Percentiles rank a stretch among this genome's conserved stretches.
Conservation (phyloP, 768 basidiomycete genomes). For the Hygrocybe punicea region DNA sequence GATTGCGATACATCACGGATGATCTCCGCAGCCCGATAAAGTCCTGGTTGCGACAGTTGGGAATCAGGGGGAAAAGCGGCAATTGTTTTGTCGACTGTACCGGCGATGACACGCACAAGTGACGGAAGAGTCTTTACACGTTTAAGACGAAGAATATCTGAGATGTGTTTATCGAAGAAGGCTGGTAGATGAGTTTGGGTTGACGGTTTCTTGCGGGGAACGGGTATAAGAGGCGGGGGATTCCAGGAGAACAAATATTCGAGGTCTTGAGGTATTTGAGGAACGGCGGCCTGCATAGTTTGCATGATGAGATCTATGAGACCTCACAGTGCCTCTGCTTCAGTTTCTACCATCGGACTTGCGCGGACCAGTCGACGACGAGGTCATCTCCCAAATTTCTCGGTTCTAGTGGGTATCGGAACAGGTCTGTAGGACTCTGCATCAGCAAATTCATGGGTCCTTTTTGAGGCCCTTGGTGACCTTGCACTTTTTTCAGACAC, state of each 20-base stretch:
- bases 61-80: not conserved
- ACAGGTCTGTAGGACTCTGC: slow-evolving; percentile 54
- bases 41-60: slow-evolving; percentile 2
- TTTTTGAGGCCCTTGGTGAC: no score
- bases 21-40: no score
- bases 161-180: slow-evolving; percentile 12
- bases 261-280: no score
- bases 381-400: slow-evolving; percentile 78
- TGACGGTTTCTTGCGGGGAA: not conserved
- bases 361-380: slow-evolving; percentile 81
- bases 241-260: slow-evolving; percentile 9
- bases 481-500: no score
- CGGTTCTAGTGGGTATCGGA: slow-evolving; percentile 86
- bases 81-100: slow-evolving; percentile 7
- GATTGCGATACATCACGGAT: no score
- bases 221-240: slow-evolving; percentile 6
- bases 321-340: no score
- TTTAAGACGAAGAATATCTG: not conserved
- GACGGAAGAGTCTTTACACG: slow-evolving; percentile 13
- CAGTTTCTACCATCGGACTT: not conserved
- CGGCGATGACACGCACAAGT: slow-evolving; percentile 7
- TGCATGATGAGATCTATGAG: no score
- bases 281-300: no score
- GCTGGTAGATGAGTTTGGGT: slow-evolving; percentile 4
- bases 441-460: no score